Percentiles rank a stretch among this genome's conserved stretches.
These are phyloP conservation scores for Thermothielavioides terrestris DNA, from an alignment of 495 filamentous ascomycete species.

Conservation along the genomic window DNA sequence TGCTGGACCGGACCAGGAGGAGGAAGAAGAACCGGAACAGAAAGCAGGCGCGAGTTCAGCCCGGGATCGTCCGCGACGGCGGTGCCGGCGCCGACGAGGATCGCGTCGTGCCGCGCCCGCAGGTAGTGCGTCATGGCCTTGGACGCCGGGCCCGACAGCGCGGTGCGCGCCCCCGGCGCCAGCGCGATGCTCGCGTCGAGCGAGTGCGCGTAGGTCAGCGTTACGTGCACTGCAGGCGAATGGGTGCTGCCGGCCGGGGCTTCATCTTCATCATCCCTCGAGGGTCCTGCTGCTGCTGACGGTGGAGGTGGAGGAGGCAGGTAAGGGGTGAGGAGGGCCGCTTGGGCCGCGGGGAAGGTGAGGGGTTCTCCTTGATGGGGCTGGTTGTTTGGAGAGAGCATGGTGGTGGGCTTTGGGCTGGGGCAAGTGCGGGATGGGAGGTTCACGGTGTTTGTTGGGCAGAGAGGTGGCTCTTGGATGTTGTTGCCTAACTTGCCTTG, in stretches of 20 bases:
- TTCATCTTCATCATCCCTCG: no score
- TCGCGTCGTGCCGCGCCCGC: constrained; percentile 71
- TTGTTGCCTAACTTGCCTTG: no score
- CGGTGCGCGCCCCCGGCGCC: constrained; percentile 63
- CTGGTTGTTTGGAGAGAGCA: background rate
- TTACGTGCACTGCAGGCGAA: no score
- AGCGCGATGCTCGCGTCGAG: constrained; percentile 74
- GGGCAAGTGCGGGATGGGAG: background rate
- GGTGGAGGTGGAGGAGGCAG: background rate
- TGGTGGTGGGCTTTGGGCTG: background rate
- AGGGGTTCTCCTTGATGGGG: background rate
- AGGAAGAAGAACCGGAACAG: no score
- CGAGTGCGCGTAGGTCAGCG: constrained; percentile 83
- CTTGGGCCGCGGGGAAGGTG: constrained; percentile 2
- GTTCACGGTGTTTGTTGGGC: no score
- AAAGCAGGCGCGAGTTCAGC: constrained; percentile 51
- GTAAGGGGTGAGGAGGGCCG: constrained; percentile 10
- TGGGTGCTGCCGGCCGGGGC: no score
- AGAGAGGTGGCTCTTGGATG: no score
- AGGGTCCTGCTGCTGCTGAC: no score
- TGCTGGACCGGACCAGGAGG: no score
- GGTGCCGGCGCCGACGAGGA: constrained; percentile 76
- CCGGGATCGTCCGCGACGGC: constrained; percentile 77
- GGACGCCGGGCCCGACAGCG: constrained; percentile 68
- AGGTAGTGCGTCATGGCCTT: constrained; percentile 91